Conservation (phyloP, 2,329 filamentous ascomycete species). For the Septoria petroselini region DNA sequence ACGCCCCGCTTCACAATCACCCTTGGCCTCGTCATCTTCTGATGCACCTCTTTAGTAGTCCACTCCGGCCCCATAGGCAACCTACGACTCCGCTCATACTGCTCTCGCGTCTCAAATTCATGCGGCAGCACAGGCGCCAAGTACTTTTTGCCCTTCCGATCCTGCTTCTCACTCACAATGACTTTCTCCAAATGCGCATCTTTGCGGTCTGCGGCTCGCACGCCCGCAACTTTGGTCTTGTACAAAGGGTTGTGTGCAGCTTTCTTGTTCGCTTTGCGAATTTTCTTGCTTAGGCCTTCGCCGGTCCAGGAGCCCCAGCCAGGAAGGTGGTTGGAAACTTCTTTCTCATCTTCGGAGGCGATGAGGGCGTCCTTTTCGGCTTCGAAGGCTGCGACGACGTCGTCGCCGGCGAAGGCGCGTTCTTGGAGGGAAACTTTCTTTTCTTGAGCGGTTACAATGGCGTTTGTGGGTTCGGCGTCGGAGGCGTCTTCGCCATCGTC, state of each 20-base stretch:
- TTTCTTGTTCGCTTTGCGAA: conserved; percentile 59
- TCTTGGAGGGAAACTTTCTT: conserved; percentile 68
- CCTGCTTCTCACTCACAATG: conserved; percentile 86
- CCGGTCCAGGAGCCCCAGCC: conserved; percentile 95
- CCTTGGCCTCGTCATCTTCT: conserved; percentile 82
- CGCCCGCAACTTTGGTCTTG: conserved; percentile 59
- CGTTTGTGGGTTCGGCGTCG: conserved; percentile 28
- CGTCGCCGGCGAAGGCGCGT: conserved; percentile 80
- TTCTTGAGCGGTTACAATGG: conserved; percentile 31
- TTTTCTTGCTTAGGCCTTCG: conserved; percentile 70
- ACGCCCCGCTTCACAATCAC: conserved; percentile 82
- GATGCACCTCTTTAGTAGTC: conserved; percentile 93
- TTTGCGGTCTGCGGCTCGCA: conserved; percentile 72
- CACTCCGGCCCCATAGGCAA: conserved; percentile 90
- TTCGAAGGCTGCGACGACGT: conserved; percentile 76
- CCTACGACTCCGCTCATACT: conserved; percentile 86
- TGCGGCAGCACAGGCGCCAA: conserved; percentile 80
- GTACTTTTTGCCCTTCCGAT: conserved; percentile 90
- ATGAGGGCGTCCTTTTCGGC: conserved; percentile 71
- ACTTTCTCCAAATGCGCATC: conserved; percentile 80
- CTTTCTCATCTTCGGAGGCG: conserved; percentile 76
- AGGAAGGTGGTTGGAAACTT: conserved; percentile 78
- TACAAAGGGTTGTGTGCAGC: conserved; percentile 52
- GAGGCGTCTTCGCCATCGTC: conserved; percentile 30
- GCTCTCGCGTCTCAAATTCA: conserved; percentile 79